Base-by-base conservation (phyloP, 192 early-diverging fungal species). In the Linnemannia zychae region DNA sequence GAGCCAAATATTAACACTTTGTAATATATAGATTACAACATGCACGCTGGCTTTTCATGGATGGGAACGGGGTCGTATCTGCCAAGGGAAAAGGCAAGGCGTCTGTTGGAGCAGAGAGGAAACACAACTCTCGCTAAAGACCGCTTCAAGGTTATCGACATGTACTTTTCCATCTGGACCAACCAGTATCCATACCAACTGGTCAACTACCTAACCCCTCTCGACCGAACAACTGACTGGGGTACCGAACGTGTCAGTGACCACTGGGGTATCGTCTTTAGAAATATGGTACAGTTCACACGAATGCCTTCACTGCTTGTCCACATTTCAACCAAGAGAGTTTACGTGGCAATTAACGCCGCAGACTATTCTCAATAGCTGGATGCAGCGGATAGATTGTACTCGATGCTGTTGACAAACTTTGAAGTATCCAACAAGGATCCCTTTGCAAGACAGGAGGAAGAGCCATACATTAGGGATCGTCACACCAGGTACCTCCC, bases 131-230 rank as follows among this genome's bases (percentile, higher is more conserved):
- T 92, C n/a, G 79, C 77, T 3, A 91, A 89, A 82, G 88, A 89
- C 34, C 77, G 87, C 24, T 74, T 91, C 46, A 78, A 77, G 37
- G 70, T 88, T 60, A 86, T 87, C 31, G 91, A 92, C 46, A 85
- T 86, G 77, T 92, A 91, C 65, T 92, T 92, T 66, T 89, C 90
- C 20, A 87, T 92, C 31, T 92, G 91, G 91, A 90, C 88, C 20
- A 92, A 92, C 68, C 90, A 92, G 70, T 92, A 91, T 60, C 91
- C 91, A 20, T 92, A 88, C 74, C 81, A 91, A 48, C 65, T 92
- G 11, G 88, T 84, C 28, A 90, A 91, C 70, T 88, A 87, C 16
- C 77, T 88, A 22, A 89, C 73, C 24, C 82, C 88, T 31, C 67
- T 87, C 70, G 87, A 88, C 40, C 81, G 89, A 69, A 87, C 81